A percentile compares a stretch with the other conserved stretches of the same genome.
Evolutionary conservation across 352 stramenopile species (phyloP).

Genomic region (Globisporangium polare): DNA sequence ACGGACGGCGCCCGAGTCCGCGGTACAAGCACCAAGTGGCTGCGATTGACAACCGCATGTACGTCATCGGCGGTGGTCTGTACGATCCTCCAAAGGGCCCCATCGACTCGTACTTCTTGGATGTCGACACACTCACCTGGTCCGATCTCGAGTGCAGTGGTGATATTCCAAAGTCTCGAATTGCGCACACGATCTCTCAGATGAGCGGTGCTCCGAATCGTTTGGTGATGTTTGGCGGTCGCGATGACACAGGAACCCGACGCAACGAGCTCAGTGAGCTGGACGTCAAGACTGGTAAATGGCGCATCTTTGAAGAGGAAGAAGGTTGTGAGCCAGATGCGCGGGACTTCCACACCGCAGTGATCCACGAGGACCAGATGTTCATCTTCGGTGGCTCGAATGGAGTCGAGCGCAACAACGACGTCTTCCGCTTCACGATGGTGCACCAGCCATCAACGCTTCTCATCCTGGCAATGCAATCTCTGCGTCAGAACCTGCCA

Average conservation of each 20-base stretch:
- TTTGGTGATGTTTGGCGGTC: conserved; percentile 79
- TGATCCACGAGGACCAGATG: conserved; percentile 70
- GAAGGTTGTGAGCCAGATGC: conserved; percentile 65
- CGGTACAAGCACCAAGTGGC: conserved; percentile 85
- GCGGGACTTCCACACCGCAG: conserved; percentile 76
- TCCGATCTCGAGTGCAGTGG: conserved; percentile 54
- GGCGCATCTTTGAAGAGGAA: conserved; percentile 56
- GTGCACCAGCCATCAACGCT: conserved; percentile 59
- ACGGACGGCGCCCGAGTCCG: conserved; percentile 54
- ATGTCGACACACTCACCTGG: conserved; percentile 72
- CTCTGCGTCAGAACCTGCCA: conserved; percentile 43
- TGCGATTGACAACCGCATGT: conserved; percentile 67
- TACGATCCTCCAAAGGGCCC: conserved; percentile 79
- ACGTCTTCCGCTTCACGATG: conserved; percentile 69
- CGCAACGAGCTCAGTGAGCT: conserved; percentile 71
- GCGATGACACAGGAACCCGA: conserved; percentile 63
- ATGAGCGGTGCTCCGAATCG: conserved; percentile 36
- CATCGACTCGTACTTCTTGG: conserved; percentile 76
- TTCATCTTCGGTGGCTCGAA: conserved; percentile 85
- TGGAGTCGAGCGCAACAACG: conserved; percentile 78
- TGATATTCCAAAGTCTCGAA: conserved; percentile 64
- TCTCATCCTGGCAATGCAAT: conserved; percentile 66
- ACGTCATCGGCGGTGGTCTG: conserved; percentile 71
- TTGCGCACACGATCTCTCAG: conserved; percentile 75
- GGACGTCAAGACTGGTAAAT: conserved; percentile 56